Conservation (phyloP, 805 yeast genomes). For the Candida andamanensis region DNA sequence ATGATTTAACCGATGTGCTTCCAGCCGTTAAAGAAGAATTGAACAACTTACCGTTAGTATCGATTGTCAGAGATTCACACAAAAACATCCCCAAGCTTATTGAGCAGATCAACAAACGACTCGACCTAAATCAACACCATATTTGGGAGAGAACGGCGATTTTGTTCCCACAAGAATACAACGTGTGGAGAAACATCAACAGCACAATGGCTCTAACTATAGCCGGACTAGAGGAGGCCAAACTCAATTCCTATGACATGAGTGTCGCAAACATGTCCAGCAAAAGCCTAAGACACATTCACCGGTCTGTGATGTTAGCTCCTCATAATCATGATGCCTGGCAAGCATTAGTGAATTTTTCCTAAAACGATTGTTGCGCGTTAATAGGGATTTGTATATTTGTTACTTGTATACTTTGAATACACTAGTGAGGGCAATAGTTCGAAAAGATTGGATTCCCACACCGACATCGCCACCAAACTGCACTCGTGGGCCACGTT, state of each 20-base stretch:
- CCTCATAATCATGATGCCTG: no score
- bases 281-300: slow-evolving; percentile 50
- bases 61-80: slow-evolving; percentile 45
- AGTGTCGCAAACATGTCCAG: slow-evolving; percentile 46
- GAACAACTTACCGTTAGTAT: slow-evolving; percentile 41
- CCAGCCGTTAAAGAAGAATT: slow-evolving; percentile 68
- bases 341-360: no score
- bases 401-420: neutral
- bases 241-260: slow-evolving; percentile 46
- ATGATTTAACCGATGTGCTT: slow-evolving; percentile 53
- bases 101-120: slow-evolving; percentile 42
- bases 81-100: slow-evolving; percentile 57
- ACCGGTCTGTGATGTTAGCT: slow-evolving; percentile 53
- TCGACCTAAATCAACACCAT: slow-evolving; percentile 19
- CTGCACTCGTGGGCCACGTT: no score
- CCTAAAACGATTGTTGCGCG: no score
- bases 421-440: no score
- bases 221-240: slow-evolving; percentile 47
- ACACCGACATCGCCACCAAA: no score
- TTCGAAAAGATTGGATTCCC: no score
- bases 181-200: slow-evolving; percentile 67
- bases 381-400: no score
- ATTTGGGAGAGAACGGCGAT: slow-evolving; percentile 69
- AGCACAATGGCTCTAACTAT: slow-evolving; percentile 52
- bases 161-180: slow-evolving; percentile 65